Evolutionary conservation across 2,329 filamentous ascomycete species (phyloP), one percentile per base, ranked within the genome.

Genomic region (Pseudogymnoascus sp.): DNA sequence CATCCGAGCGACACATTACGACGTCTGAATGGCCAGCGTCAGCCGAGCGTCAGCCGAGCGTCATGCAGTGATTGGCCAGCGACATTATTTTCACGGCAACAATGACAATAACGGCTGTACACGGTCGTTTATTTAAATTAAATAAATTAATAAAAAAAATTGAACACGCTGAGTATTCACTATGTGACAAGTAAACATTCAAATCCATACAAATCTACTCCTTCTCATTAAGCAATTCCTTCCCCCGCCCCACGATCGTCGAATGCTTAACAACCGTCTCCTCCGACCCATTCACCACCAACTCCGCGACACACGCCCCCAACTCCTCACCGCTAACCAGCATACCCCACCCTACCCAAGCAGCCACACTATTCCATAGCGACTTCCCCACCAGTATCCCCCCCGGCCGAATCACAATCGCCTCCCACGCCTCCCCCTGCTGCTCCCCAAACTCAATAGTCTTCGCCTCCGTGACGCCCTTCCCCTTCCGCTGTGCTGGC

Each of bases 401-500:
- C 5, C 68, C 67, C 2, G 68, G 68, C 29, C 63, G 63, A 10
- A 69, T 64, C 8, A 69, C 63, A 27, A 66, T 61, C 15, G 65
- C 65, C 59, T 39, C 42, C 68, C 67, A 70, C 13, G 58, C 51
- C 13, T n/a, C 39, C 2, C 62, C n/a, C 38, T 69, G 65, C 6
- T 10, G 48, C n/a, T 66, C 39, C 15, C 59, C 65, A 61, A 70
- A 68, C n/a, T 66, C 67, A 2, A 67, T 58, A n/a, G 63, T 64
- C 61, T 58, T 64, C 4, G 65, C 63, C 55, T 71, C 69, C 4
- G 66, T 63, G 2, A 60, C 3, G 66, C 70, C 70, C 64, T 70
- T 71, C 13, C 68, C 60, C 51, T 71, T 71, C 35, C 70, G 66
- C 35, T 67, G 63, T 10, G 70, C 67, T 2, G 65, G 68, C 17